Percentiles rank a stretch among this genome's conserved stretches.
Conservation (phyloP, 2,329 filamentous ascomycete genomes). For the Leptographium wingfieldii region DNA sequence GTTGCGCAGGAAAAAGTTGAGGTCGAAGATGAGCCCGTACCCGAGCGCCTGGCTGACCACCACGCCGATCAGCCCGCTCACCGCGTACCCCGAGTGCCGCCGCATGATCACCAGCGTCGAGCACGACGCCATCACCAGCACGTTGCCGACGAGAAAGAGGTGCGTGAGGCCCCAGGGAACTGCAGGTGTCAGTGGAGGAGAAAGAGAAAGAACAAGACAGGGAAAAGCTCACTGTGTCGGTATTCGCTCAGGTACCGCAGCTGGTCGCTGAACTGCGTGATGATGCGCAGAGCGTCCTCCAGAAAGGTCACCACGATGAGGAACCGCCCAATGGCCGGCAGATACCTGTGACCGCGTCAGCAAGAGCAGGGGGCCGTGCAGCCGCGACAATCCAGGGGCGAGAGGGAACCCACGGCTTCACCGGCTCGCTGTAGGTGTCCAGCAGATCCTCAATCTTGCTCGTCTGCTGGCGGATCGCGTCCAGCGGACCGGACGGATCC, state of each 20-base stretch:
- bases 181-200: conserved; percentile 24
- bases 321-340: conserved; percentile 92
- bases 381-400: conserved; percentile 3
- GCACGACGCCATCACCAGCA: conserved; percentile 73
- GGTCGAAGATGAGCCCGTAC: conserved; percentile 95
- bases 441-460: conserved; percentile 96
- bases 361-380: not conserved
- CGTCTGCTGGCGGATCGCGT: conserved; percentile 84
- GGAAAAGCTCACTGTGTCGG: conserved; percentile 63
- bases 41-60: conserved; percentile 89
- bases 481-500: conserved; percentile 64
- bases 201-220: not conserved
- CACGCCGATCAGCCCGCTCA: conserved; percentile 77
- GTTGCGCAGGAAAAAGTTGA: conserved; percentile 99
- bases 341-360: conserved; percentile 46
- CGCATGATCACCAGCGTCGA: conserved; percentile 80
- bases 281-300: conserved; percentile 88
- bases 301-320: conserved; percentile 97
- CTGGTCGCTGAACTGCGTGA: conserved; percentile 97
- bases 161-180: conserved; percentile 84
- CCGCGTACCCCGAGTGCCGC: conserved; percentile 87
- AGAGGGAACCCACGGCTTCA: conserved; percentile 69
- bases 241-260: conserved; percentile 86
- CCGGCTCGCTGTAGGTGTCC: conserved; percentile 74
- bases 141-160: conserved; percentile 82